A percentile compares a stretch with the other conserved stretches of the same genome.
Conservation (phyloP, 2,329 filamentous ascomycete genomes). For the Diaporthe amygdali region DNA sequence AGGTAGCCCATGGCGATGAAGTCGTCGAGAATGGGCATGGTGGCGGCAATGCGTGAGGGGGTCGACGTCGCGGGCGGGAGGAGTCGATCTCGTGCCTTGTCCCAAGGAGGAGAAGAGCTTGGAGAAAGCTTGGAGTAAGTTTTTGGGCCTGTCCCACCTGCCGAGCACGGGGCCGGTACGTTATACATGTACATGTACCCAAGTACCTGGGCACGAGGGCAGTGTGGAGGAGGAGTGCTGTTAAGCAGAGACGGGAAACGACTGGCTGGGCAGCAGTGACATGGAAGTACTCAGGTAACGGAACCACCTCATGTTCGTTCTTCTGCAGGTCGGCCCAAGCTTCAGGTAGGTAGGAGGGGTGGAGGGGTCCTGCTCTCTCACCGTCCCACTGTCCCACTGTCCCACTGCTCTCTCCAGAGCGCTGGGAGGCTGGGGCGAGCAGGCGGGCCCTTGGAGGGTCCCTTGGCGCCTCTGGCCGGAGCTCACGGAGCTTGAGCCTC, state of each 20-base stretch:
- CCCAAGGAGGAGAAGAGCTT: background rate
- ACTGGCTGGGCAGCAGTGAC: background rate
- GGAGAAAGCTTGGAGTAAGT: slow-evolving; percentile 10
- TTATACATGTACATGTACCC: background rate
- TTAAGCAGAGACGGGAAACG: background rate
- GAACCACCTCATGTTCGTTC: too few species aligned
- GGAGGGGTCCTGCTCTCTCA: background rate
- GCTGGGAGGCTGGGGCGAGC: too few species aligned
- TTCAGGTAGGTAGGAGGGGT: too few species aligned
- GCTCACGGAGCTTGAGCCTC: slow-evolving; percentile 5
- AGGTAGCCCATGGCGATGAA: background rate
- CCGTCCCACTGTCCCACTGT: background rate
- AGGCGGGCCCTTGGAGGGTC: background rate
- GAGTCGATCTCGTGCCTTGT: background rate
- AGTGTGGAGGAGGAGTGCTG: background rate
- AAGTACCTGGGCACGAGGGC: background rate
- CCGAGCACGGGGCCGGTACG: background rate
- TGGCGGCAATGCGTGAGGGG: background rate
- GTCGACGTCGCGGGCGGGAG: background rate
- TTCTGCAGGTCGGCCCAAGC: background rate
- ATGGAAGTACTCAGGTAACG: background rate
- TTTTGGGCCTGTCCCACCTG: background rate
- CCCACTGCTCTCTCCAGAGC: background rate
- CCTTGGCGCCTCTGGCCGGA: background rate
- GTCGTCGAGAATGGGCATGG: background rate